Evolutionary conservation across 2,329 filamentous ascomycete species (phyloP).

Genomic region (Paracoccidioides lutzii): DNA sequence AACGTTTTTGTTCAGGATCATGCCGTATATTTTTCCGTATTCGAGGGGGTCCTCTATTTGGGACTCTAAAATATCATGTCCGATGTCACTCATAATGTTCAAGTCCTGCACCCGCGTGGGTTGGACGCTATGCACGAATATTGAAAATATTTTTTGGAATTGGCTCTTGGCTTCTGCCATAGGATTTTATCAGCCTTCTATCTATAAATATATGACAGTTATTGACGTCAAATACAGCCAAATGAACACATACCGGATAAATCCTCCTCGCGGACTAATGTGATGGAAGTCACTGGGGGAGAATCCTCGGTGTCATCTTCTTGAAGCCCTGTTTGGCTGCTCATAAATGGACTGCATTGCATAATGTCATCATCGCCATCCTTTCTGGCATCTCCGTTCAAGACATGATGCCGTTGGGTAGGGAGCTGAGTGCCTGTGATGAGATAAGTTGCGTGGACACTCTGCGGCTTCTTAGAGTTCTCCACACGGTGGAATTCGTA

Average conservation of each 20-base stretch:
- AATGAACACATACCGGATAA: constrained; percentile 45
- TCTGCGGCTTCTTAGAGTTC: constrained; percentile 58
- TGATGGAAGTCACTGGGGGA: constrained; percentile 44
- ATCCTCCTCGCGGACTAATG: constrained; percentile 59
- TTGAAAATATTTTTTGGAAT: constrained; percentile 61
- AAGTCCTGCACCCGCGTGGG: constrained; percentile 58
- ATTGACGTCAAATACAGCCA: not conserved
- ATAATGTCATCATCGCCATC: constrained; percentile 55
- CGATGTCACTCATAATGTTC: constrained; percentile 57
- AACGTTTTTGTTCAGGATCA: constrained; percentile 60
- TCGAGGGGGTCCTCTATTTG: constrained; percentile 48
- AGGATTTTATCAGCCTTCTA: constrained; percentile 7
- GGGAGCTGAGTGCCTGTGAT: constrained; percentile 55
- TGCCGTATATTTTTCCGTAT: constrained; percentile 52
- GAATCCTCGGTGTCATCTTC: constrained; percentile 32
- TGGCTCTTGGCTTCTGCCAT: constrained; percentile 48
- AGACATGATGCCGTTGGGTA: constrained; percentile 17
- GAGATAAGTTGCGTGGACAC: constrained; percentile 86
- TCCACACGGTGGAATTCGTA: constrained; percentile 73
- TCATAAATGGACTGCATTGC: constrained; percentile 54
- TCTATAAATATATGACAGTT: not conserved
- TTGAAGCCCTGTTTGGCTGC: constrained; percentile 49
- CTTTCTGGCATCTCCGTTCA: constrained; percentile 29
- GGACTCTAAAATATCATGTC: constrained; percentile 47
- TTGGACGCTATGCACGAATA: constrained; percentile 80